Base-by-base conservation (phyloP, 2,329 filamentous ascomycete genomes). In the Aspergillus brasiliensis region DNA sequence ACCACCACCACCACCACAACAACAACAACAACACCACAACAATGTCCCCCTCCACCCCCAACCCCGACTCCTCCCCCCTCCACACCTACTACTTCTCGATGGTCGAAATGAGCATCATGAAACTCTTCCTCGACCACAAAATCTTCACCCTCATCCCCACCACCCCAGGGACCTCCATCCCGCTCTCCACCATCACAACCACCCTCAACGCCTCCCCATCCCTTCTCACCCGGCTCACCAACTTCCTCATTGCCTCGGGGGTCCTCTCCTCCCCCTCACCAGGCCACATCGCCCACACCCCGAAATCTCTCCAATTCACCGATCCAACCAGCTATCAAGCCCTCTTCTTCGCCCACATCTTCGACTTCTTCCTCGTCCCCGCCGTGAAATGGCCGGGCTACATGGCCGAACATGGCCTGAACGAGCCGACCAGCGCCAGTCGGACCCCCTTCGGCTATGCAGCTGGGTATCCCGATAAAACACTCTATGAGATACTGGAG, bases 401-500 rank as follows among this genome's bases (percentile, higher is more conserved):
- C 28, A 44, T 56, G 37, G 19, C 28, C 13, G 37, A 46, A n/a
- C 19, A 56, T 15, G 52, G 52, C 19, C n/a, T 15, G 11, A 31
- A 19, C 8, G 52, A 56, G 52, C 52, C 52, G 19, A 11, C 10
- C 21, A 31, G 17, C 21, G 11, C 48, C 52, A 28, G n/a, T 15
- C 38, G 17, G 38, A 28, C 52, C 6, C 52, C 52, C 21, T 46
- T 56, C 28, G 52, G 52, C 38, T 42, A 23, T 42, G 52, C 37
- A 1, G 17, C 19, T 3, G 52, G 52, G 17, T 38, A 56, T 19
- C 23, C 37, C 11, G 52, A 46, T 17, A 44, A 46, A 13, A 21
- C 37, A 5, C 46, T 56, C 7, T 56, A 56, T 19, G 52, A 46
- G 25, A 25, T 56, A 27, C 23, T 56, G n/a, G 52, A 56, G 23